Base-by-base conservation (phyloP, 2,329 filamentous ascomycete genomes). In the Cladophialophora yegresii region DNA sequence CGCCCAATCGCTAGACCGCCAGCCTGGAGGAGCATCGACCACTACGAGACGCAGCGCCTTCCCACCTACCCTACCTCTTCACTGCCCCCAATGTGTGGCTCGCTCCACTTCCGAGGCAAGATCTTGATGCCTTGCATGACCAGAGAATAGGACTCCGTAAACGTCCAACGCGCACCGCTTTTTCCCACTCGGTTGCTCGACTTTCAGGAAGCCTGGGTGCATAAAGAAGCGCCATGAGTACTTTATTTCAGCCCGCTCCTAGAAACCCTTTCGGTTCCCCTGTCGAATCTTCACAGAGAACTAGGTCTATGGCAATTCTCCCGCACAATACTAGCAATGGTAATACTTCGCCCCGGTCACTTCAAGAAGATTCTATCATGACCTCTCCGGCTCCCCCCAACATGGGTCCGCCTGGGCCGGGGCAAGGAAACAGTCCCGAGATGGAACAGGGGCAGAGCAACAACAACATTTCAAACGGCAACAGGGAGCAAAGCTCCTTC, bases 331-430 rank as follows among this genome's bases (percentile, higher is more conserved):
- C 26, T 30, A 40, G 33, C 36, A 64, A 61, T 49, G 62, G 58
- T 47, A 62, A 69, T 28, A 65, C 62, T 4, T 71, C 69, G 26
- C 69, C 70, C 26, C 67, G 65, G 32, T 71, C 70, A 50, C 58
- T 40, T 30, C 77, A 79, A 33, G 78, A 78, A 62, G 83, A 84
- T 68, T 78, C 81, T 61, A 86, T 86, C 83, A 77, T 83, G 58
- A 82, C 82, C 62, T 71, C 70, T 56, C 80, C 82, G 50, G 76
- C 81, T 50, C 73, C 78, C 63, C 75, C 78, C 43, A 75, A 78
- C 54, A 82, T 83, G 78, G 79, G 78, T 26, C 81, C 81, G 57
- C 81, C 82, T 72, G 77, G 57, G 75, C 43, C 56, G 16, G 56
- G 56, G 47, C 33, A 40, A 53, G 65, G 66, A 40, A 62, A 62